Evolutionary conservation across 257 asterid species (phyloP).

Genomic region (Haberlea rhodopensis): DNA sequence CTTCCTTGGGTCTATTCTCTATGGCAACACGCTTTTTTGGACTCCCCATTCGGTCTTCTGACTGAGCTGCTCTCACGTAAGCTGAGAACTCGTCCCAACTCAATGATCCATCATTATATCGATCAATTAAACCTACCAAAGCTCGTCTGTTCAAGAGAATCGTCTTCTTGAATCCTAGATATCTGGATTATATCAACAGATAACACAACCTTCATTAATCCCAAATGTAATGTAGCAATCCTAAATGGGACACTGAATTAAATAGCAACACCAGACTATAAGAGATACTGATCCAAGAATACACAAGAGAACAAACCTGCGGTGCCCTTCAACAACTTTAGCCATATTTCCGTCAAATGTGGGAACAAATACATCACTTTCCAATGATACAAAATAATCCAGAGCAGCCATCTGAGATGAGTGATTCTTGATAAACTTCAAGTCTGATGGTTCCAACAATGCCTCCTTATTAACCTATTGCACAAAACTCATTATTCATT

Average conservation of each 20-base stretch:
- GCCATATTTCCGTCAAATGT: conserved; percentile 61
- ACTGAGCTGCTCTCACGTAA: conserved; percentile 44
- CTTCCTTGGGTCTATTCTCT: conserved; percentile 59
- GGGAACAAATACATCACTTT: conserved; percentile 53
- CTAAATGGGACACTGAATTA: too few species aligned
- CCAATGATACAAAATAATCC: conserved; percentile 51
- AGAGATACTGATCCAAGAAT: neutral
- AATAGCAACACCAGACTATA: neutral
- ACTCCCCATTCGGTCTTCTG: conserved; percentile 46
- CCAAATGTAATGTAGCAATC: too few species aligned
- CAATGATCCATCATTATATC: conserved; percentile 33
- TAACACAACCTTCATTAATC: neutral
- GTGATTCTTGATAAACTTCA: conserved; percentile 35
- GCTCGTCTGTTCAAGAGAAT: conserved; percentile 46
- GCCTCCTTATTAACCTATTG: conserved; percentile 48
- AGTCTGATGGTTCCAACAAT: conserved; percentile 38
- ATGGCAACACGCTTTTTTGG: conserved; percentile 37
- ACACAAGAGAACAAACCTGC: conserved; percentile 34
- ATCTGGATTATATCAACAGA: conserved; percentile 30
- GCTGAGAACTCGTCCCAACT: conserved; percentile 59
- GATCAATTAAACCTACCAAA: conserved; percentile 52
- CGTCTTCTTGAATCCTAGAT: conserved; percentile 56
- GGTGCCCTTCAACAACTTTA: conserved; percentile 55
- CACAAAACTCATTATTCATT: conserved; percentile 15
- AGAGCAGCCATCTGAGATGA: conserved; percentile 59